phyloP scores from a whole-genome alignment of 208 protist species.

The Acanthamoeba lenticulata region DNA sequence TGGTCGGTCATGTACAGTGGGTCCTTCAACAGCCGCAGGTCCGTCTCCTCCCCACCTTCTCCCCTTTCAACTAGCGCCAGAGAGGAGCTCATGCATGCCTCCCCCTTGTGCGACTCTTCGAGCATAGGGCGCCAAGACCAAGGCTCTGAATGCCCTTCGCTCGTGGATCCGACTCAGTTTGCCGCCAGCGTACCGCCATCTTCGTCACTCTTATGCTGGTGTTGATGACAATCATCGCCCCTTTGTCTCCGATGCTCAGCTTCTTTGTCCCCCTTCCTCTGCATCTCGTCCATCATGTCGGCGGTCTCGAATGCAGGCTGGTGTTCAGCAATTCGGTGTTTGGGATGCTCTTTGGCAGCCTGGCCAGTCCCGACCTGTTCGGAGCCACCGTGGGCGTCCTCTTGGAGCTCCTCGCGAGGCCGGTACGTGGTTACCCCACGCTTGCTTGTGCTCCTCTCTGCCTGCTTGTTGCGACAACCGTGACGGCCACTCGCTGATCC shows the following conservation, averaged over 20 bases:
- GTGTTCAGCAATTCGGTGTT: slow-evolving; percentile 50
- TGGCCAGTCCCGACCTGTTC: neutral
- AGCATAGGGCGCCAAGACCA: neutral
- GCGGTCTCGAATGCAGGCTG: neutral
- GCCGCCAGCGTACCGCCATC: neutral
- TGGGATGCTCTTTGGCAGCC: slow-evolving; percentile 32
- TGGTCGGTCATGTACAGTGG: slow-evolving; percentile 33
- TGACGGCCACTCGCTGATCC: too few species aligned
- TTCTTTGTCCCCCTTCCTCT: neutral
- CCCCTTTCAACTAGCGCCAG: too few species aligned
- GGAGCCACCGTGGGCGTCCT: neutral
- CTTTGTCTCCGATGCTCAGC: too few species aligned
- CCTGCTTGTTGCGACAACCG: too few species aligned
- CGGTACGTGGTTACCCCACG: neutral
- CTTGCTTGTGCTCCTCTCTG: neutral
- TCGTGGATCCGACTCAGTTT: neutral
- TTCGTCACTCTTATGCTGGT: too few species aligned
- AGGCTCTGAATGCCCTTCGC: neutral
- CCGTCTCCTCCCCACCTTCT: neutral
- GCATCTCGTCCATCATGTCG: too few species aligned
- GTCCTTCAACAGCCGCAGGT: slow-evolving; percentile 38
- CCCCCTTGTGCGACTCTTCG: neutral
- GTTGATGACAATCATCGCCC: too few species aligned
- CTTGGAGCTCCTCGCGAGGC: neutral
- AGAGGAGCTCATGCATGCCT: neutral